Evolutionary conservation across 176 grass and related monocot species (phyloP).

Genomic region (Sorghum bicolor): DNA sequence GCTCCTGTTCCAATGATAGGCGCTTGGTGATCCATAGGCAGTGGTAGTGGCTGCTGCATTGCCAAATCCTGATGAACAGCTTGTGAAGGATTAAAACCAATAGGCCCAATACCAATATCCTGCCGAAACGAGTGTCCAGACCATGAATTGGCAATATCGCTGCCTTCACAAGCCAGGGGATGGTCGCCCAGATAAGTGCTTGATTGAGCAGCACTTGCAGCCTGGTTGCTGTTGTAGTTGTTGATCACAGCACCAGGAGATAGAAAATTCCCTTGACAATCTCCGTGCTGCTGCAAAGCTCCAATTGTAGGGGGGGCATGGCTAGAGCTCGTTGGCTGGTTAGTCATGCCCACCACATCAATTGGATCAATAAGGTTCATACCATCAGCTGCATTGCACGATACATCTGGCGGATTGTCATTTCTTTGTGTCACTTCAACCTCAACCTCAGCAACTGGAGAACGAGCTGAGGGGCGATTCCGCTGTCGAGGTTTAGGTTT

Average conservation of each 20-base stretch:
- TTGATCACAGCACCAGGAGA: constrained; percentile 27
- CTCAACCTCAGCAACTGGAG: constrained; percentile 23
- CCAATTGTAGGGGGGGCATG: background rate
- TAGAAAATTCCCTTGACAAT: constrained; percentile 30
- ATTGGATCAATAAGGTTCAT: constrained; percentile 27
- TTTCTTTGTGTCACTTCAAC: constrained; percentile 33
- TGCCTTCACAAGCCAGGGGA: constrained; percentile 35
- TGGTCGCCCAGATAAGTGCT: constrained; percentile 45
- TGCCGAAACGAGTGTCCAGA: constrained; percentile 32
- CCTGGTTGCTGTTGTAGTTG: constrained; percentile 25
- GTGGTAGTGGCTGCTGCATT: constrained; percentile 34
- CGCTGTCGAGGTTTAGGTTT: background rate
- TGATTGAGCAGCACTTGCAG: constrained; percentile 34
- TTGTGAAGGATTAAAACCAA: constrained; percentile 41
- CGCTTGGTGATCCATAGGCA: constrained; percentile 32
- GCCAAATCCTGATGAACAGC: constrained; percentile 15
- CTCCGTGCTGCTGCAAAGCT: constrained; percentile 28
- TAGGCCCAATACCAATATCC: constrained; percentile 18
- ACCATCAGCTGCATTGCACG: constrained; percentile 26
- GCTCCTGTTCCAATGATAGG: constrained; percentile 20
- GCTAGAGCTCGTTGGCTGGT: constrained; percentile 17
- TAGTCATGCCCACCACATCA: constrained; percentile 3
- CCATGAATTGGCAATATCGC: constrained; percentile 40
- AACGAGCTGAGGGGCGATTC: background rate
- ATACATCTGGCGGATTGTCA: constrained; percentile 12